Base-by-base conservation (phyloP, 2,329 filamentous ascomycete species). In the Ceratocystis destructans region DNA sequence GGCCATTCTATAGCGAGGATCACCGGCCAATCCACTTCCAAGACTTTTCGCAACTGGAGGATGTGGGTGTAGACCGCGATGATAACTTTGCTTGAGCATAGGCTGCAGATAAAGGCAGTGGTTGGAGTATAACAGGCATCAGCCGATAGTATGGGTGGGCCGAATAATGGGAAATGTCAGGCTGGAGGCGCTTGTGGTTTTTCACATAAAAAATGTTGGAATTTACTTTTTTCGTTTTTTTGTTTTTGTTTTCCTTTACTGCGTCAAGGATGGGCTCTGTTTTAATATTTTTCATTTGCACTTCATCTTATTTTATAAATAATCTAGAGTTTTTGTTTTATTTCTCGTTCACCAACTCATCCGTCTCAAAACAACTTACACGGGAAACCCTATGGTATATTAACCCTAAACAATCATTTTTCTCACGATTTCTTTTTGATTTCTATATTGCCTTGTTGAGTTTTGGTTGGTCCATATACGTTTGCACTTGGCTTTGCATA, bases 21-120 rank as follows among this genome's bases (percentile, higher is more conserved):
- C 95, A 99, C 76, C 85, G 94, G 31, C 92, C 93, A 17, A 79
- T 96, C 66, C 94, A 99, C 78, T 99, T 99, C 83, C 88, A 93
- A 75, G 96, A 91, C 76, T 99, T 99, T 77, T 90, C 92, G 0
- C 93, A 99, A 79, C 77, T 99, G 74, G 94, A 99, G 78, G 93
- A 99, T 76, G 89, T 96, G 53, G 96, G 92, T 85, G 92, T 96
- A 61, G 94, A 99, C 76, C 82, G 91, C 72, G 85, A 85, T 70
- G 93, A 99, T 78, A 93, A 92, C 75, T 96, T 99, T 79, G 93
- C 90, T 71, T 97, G 83, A 80, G 70, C 3, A 6, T 28, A 2
- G 31, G 15, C n/a, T 12, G 8, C 12, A 28, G 48, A 28, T 53
- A 0, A 22, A 53, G 48, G 10, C 5, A 2, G 46, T 2, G 46